These are phyloP conservation scores for Coffea humblotiana DNA, from an alignment of 305 asterid genomes.

Conservation along the genomic window DNA sequence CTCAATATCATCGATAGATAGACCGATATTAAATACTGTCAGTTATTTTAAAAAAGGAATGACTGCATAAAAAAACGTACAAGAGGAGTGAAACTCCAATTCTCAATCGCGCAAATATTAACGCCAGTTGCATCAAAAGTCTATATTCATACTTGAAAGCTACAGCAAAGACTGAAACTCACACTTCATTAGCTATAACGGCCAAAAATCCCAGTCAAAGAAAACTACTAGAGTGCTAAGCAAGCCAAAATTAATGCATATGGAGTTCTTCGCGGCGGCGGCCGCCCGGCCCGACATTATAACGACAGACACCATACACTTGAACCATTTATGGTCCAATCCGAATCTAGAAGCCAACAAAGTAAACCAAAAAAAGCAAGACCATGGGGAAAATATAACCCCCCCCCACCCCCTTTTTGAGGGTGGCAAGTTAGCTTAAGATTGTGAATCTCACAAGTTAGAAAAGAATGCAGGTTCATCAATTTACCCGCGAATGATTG, in stretches of 20 bases:
- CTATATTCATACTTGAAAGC: neutral
- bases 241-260: neutral
- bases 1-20: too few species aligned
- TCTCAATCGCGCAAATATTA: too few species aligned
- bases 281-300: constrained; percentile 32
- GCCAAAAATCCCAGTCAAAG: neutral
- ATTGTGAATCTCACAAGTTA: neutral
- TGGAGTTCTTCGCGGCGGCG: constrained; percentile 29
- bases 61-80: too few species aligned
- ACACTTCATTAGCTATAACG: neutral
- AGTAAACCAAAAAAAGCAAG: neutral
- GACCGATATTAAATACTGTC: too few species aligned
- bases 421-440: constrained; percentile 4
- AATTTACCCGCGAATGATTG: neutral
- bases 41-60: too few species aligned
- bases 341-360: constrained; percentile 30
- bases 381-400: neutral
- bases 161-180: neutral
- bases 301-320: constrained; percentile 5
- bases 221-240: neutral
- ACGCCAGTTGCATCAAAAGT: too few species aligned
- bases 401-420: neutral
- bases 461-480: neutral
- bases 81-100: too few species aligned
- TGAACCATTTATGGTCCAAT: neutral